These are phyloP conservation scores for Coccomyxa sp. DNA, from an alignment of 139 green algal species.

Conservation along the genomic window DNA sequence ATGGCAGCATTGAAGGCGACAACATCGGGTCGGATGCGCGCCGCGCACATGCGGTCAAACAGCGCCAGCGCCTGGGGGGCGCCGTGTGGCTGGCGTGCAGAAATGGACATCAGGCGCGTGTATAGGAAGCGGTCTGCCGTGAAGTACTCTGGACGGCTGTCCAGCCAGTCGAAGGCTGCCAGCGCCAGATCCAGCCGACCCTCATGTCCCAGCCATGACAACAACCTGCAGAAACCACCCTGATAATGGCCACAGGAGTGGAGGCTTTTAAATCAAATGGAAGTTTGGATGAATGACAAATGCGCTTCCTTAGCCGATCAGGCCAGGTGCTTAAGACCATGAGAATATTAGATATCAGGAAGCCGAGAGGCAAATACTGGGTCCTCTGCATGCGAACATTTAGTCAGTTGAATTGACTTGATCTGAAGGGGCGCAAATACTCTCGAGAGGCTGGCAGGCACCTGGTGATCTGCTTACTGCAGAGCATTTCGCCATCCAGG, in stretches of 20 bases:
- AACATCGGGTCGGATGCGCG: slow-evolving; percentile 27
- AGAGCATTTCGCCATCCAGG: neutral
- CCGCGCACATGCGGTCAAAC: slow-evolving; percentile 33
- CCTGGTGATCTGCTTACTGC: slow-evolving; percentile 12
- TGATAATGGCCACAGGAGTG: too few species aligned
- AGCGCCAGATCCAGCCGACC: slow-evolving; percentile 5
- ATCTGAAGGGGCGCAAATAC: too few species aligned
- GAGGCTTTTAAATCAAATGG: too few species aligned
- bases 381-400: too few species aligned
- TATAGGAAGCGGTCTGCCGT: slow-evolving; percentile 13
- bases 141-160: neutral
- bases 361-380: too few species aligned
- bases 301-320: too few species aligned
- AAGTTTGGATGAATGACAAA: too few species aligned
- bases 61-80: slow-evolving; percentile 24
- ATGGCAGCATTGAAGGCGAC: slow-evolving; percentile 49
- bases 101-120: slow-evolving; percentile 35
- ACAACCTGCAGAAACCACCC: slow-evolving; percentile 2
- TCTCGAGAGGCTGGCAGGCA: neutral
- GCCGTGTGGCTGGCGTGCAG: neutral
- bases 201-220: slow-evolving; percentile 8
- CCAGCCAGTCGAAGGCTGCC: slow-evolving; percentile 17
- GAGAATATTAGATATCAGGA: too few species aligned
- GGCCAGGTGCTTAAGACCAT: too few species aligned
- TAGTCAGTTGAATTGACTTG: too few species aligned